Percentiles rank a stretch among this genome's conserved stretches.
Conservation (phyloP, 805 yeast species). For the Lipomyces sp. region DNA sequence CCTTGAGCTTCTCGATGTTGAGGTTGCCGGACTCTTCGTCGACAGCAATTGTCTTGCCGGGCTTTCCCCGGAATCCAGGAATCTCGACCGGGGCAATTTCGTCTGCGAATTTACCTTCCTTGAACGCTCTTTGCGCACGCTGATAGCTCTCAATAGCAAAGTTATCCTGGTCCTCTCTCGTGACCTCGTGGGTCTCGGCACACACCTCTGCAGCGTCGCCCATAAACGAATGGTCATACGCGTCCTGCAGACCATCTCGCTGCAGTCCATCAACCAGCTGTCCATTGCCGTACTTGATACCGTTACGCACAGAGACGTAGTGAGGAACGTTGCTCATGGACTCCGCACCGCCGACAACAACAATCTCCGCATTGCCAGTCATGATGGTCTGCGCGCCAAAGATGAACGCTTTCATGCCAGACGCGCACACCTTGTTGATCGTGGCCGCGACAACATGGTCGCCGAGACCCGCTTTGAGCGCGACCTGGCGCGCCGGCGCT, state of each 20-base stretch:
- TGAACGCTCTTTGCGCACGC: conserved; percentile 79
- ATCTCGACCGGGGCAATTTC: conserved; percentile 88
- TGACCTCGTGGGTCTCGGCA: conserved; percentile 71
- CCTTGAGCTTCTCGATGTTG: conserved; percentile 67
- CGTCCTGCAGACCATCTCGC: conserved; percentile 91
- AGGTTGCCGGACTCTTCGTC: conserved; percentile 86
- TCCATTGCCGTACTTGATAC: conserved; percentile 86
- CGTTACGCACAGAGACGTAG: conserved; percentile 76
- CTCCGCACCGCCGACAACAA: conserved; percentile 94
- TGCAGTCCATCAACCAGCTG: conserved; percentile 80
- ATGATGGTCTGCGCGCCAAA: conserved; percentile 80
- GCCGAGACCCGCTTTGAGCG: conserved; percentile 79
- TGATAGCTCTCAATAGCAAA: conserved; percentile 81
- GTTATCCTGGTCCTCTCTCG: conserved; percentile 86
- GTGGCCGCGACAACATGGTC: conserved; percentile 81
- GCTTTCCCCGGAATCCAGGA: conserved; percentile 71
- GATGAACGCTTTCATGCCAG: conserved; percentile 86
- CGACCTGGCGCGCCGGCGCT: conserved; percentile 97
- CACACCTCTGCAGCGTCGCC: conserved; percentile 97
- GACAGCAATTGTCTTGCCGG: conserved; percentile 61
- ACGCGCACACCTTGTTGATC: conserved; percentile 92
- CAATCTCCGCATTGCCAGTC: conserved; percentile 62
- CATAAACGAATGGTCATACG: conserved; percentile 84
- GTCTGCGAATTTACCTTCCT: conserved; percentile 69
- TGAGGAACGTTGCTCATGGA: conserved; percentile 94